Conservation (phyloP, 164 flowering plant genomes). For the Annona squamosa region DNA sequence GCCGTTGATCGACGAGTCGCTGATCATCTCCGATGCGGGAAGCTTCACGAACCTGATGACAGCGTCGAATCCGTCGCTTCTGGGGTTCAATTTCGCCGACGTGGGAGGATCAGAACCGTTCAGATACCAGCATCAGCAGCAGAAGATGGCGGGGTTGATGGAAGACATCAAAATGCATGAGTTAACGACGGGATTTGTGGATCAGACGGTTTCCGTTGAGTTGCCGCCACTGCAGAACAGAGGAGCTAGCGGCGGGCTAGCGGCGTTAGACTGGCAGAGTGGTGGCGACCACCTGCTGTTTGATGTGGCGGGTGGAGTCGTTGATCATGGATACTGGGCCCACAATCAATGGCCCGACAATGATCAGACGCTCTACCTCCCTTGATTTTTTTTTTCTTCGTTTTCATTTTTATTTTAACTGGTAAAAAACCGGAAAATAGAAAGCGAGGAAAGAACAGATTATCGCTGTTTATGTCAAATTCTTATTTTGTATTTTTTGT, state of each 20-base stretch:
- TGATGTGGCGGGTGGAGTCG: conserved; percentile 44
- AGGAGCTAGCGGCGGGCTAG: conserved; percentile 21
- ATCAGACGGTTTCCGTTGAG: conserved; percentile 34
- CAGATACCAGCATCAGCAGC: conserved; percentile 16
- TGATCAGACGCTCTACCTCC: conserved; percentile 43
- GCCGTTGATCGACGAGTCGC: conserved; percentile 12
- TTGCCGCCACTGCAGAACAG: conserved; percentile 21
- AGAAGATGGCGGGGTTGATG: conserved; percentile 6
- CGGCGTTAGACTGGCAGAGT: conserved; percentile 49
- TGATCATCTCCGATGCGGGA: conserved; percentile 38
- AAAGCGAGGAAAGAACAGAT: not conserved
- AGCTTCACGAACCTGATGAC: conserved; percentile 50
- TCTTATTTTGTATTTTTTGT: conserved; percentile 5
- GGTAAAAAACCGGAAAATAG: conserved; percentile 1
- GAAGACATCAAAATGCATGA: conserved; percentile 32
- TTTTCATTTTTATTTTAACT: not conserved
- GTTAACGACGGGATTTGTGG: conserved; percentile 22
- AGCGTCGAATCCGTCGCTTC: conserved; percentile 20
- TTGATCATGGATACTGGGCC: conserved; percentile 62
- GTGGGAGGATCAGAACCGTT: conserved; percentile 12
- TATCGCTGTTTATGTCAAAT: conserved; percentile 11
- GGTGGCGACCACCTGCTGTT: conserved; percentile 42
- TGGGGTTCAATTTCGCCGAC: conserved; percentile 21
- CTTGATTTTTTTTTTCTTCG: conserved; percentile 10
- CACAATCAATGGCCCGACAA: conserved; percentile 54